A percentile compares a stretch with the other conserved stretches of the same genome.
These are phyloP conservation scores for Plasmodium fragile DNA, from an alignment of 169 alveolate species.

Conservation along the genomic window DNA sequence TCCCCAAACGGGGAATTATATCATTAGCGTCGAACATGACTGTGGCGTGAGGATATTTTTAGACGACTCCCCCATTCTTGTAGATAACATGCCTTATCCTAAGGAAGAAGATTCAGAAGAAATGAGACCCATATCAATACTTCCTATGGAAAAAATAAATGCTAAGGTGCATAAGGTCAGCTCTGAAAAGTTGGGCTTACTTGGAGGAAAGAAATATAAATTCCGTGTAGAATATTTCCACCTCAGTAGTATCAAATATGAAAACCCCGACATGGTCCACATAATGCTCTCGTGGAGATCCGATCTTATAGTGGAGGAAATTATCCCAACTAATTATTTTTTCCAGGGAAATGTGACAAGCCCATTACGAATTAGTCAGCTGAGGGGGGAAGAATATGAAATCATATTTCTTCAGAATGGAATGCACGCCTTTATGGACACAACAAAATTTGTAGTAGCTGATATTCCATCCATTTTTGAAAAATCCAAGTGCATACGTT, in stretches of 20 bases:
- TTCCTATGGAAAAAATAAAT: constrained; percentile 85
- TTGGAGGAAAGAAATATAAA: constrained; percentile 89
- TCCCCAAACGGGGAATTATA: constrained; percentile 88
- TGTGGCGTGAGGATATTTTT: constrained; percentile 90
- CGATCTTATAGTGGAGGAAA: constrained; percentile 81
- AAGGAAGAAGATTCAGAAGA: constrained; percentile 83
- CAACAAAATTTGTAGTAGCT: constrained; percentile 82
- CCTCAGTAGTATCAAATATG: constrained; percentile 85
- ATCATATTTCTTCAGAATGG: constrained; percentile 89
- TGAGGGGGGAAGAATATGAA: constrained; percentile 88
- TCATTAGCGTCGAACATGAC: constrained; percentile 87
- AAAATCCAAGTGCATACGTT: constrained; percentile 79
- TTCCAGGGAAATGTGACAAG: constrained; percentile 86
- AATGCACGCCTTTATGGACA: constrained; percentile 87
- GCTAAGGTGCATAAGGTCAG: constrained; percentile 79
- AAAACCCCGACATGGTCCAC: constrained; percentile 79
- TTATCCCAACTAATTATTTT: constrained; percentile 86
- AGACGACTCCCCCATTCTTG: constrained; percentile 89
- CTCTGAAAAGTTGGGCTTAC: constrained; percentile 82
- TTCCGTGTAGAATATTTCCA: constrained; percentile 88
- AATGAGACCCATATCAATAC: constrained; percentile 75
- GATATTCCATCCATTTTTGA: constrained; percentile 90
- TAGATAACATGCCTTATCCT: constrained; percentile 89
- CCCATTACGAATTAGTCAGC: constrained; percentile 87
- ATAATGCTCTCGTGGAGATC: constrained; percentile 88